Conservation (phyloP, 148 eudicot genomes). For the Camellia granthamiana region DNA sequence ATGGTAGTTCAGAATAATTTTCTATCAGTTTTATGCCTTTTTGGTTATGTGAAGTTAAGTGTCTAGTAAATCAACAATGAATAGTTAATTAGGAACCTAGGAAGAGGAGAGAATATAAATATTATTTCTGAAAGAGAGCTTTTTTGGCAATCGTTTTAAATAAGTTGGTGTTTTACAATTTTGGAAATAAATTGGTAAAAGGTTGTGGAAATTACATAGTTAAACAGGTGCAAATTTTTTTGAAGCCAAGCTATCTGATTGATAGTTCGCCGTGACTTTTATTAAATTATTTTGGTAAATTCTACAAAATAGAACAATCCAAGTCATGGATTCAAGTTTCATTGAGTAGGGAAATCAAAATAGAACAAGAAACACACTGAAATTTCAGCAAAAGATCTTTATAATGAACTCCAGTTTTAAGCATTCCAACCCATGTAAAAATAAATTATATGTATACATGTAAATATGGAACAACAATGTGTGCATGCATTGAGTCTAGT, state of each 20-base stretch:
- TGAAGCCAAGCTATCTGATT: background rate
- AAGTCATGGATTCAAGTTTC: background rate
- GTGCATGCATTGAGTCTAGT: background rate
- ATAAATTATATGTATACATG: no score
- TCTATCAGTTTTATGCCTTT: background rate
- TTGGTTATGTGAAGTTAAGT: background rate
- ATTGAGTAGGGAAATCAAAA: background rate
- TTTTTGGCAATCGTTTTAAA: background rate
- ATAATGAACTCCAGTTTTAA: background rate
- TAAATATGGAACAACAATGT: no score
- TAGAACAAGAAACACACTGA: background rate
- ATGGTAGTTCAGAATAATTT: background rate
- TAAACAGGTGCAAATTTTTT: background rate
- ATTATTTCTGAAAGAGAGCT: background rate
- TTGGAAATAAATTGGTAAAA: background rate
- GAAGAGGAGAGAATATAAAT: background rate
- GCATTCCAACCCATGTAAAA: background rate
- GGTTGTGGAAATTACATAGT: background rate
- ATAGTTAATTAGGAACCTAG: background rate
- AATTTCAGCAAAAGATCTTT: background rate
- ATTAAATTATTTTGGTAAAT: background rate
- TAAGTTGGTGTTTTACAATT: background rate
- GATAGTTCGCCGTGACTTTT: background rate
- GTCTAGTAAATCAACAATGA: background rate
- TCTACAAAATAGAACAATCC: background rate